Percentiles rank a stretch among this genome's conserved stretches.
Conservation (phyloP, 2,329 filamentous ascomycete genomes). For the Capronia coronata region DNA sequence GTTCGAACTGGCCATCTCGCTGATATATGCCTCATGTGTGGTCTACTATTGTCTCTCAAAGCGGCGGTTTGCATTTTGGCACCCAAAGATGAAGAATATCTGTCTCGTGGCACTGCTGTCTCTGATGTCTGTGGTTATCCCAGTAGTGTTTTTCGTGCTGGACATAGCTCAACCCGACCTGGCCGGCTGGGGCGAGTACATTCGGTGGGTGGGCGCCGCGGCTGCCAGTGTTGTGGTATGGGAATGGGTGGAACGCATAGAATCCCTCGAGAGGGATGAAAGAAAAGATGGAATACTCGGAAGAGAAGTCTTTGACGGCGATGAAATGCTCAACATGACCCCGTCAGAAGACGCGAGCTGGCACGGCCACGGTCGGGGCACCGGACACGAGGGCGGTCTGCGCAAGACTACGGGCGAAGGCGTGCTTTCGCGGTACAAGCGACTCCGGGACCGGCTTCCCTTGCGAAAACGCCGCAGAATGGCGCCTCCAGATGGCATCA, state of each 20-base stretch:
- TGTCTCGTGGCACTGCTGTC: constrained; percentile 72
- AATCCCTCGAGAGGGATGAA: constrained; percentile 84
- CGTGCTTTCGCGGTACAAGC: constrained; percentile 11
- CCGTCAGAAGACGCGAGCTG: constrained; percentile 53
- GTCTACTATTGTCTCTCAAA: constrained; percentile 91
- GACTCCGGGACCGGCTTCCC: constrained; percentile 16
- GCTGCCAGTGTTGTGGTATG: constrained; percentile 94
- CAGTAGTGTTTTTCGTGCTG: constrained; percentile 86
- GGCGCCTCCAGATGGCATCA: constrained; percentile 19
- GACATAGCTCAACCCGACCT: constrained; percentile 82
- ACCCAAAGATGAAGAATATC: constrained; percentile 85
- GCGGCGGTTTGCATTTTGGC: constrained; percentile 83
- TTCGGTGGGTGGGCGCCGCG: constrained; percentile 90
- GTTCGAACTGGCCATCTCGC: constrained; percentile 77
- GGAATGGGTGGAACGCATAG: constrained; percentile 96
- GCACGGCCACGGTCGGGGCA: constrained; percentile 28
- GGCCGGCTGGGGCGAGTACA: constrained; percentile 90
- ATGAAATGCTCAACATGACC: constrained; percentile 75
- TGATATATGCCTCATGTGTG: constrained; percentile 88
- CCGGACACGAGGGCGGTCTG: constrained; percentile 7
- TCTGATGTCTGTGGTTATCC: constrained; percentile 73
- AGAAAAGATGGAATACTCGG: constrained; percentile 90
- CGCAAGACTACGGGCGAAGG: constrained; percentile 10
- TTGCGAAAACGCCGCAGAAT: constrained; percentile 17
- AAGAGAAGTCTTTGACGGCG: constrained; percentile 84